These are phyloP conservation scores for Plasmodium coatneyi DNA, from an alignment of 169 alveolate genomes.

Conservation along the genomic window DNA sequence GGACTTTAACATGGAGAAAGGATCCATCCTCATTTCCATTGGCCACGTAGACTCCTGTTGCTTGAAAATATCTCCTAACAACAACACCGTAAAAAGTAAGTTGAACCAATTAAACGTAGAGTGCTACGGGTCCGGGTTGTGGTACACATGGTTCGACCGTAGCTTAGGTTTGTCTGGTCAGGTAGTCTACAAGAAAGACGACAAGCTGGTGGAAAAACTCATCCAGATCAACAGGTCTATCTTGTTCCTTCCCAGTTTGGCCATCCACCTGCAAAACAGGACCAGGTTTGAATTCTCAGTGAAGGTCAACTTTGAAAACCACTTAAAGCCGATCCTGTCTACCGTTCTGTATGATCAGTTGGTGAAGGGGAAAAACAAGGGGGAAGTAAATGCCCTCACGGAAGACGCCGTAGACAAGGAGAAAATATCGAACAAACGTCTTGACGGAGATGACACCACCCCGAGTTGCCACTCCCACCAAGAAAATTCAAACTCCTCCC, in stretches of 20 bases:
- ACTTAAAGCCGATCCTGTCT: constrained; percentile 89
- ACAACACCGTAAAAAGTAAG: constrained; percentile 19
- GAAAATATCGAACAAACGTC: neutral
- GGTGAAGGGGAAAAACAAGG: neutral
- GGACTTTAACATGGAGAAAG: constrained; percentile 35
- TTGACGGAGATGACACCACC: neutral
- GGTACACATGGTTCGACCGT: constrained; percentile 99
- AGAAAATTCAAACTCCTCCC: constrained; percentile 23
- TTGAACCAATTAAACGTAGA: constrained; percentile 55
- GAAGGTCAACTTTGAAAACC: constrained; percentile 88
- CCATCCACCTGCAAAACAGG: constrained; percentile 92
- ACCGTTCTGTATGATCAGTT: constrained; percentile 58
- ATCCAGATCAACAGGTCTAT: constrained; percentile 92
- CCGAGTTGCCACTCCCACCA: neutral
- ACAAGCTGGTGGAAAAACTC: constrained; percentile 84
- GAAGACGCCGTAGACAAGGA: neutral
- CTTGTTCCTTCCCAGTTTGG: constrained; percentile 93
- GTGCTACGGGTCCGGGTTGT: constrained; percentile 96
- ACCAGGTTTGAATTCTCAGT: constrained; percentile 86
- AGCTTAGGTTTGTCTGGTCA: constrained; percentile 96
- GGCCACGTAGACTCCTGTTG: constrained; percentile 65
- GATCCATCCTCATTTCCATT: constrained; percentile 52
- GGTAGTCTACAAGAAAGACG: constrained; percentile 90
- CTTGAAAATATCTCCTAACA: constrained; percentile 56
- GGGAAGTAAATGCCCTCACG: too few species aligned